A percentile compares a stretch with the other conserved stretches of the same genome.
phyloP scores from a whole-genome alignment of 2,329 filamentous ascomycete genomes.

The Dactylellina haptotyla region DNA sequence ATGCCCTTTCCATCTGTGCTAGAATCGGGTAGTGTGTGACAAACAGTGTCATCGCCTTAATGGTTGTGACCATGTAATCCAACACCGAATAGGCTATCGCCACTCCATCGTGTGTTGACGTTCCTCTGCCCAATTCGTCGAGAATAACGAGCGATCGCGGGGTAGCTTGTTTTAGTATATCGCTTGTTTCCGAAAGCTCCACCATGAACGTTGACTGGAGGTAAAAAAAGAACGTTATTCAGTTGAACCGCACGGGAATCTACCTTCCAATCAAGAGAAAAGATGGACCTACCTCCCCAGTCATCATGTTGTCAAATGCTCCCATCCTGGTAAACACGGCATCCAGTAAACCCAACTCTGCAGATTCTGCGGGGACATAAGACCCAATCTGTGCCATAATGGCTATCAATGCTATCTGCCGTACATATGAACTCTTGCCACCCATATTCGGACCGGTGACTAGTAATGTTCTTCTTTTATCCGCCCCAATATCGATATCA shows the following conservation, averaged over 20 bases:
- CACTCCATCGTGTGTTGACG: constrained; percentile 92
- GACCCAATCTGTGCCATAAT: constrained; percentile 96
- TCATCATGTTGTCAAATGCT: constrained; percentile 93
- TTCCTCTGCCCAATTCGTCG: constrained; percentile 93
- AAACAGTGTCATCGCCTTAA: constrained; percentile 84
- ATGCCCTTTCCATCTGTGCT: constrained; percentile 75
- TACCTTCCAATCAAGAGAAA: not conserved
- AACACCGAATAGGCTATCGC: constrained; percentile 94
- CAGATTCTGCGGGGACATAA: constrained; percentile 83
- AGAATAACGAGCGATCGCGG: constrained; percentile 86
- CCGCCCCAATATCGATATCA: constrained; percentile 75
- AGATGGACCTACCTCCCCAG: constrained; percentile 70
- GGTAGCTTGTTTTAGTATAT: constrained; percentile 89
- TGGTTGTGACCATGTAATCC: constrained; percentile 79
- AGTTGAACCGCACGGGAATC: constrained; percentile 2
- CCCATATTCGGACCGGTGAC: constrained; percentile 99
- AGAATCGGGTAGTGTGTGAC: constrained; percentile 98
- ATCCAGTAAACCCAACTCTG: constrained; percentile 83
- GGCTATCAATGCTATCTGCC: constrained; percentile 86
- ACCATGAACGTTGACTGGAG: constrained; percentile 95
- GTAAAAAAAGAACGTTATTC: constrained; percentile 5
- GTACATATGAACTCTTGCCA: constrained; percentile 97
- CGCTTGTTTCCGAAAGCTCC: constrained; percentile 88
- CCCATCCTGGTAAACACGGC: constrained; percentile 96
- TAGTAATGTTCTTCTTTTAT: constrained; percentile 76